phyloP scores from a whole-genome alignment of 495 filamentous ascomycete genomes.

The Choiromyces venosus region DNA sequence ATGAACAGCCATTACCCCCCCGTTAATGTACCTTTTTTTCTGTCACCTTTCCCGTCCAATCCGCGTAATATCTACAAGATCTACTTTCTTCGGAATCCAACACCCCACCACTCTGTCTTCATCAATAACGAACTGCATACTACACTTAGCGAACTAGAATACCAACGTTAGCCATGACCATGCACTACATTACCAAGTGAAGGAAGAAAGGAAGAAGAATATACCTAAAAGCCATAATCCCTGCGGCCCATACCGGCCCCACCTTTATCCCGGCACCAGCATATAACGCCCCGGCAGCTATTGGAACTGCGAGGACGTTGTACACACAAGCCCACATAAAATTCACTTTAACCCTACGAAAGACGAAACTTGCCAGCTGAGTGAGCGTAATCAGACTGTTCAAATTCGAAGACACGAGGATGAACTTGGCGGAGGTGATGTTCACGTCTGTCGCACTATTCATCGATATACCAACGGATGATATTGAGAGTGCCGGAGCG shows the following conservation, averaged over 20 bases:
- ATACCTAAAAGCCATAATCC: conserved; percentile 77
- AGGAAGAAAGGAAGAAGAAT: neutral
- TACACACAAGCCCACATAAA: conserved; percentile 82
- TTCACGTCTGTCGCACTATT: conserved; percentile 77
- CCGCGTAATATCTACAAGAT: neutral
- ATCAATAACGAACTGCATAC: conserved; percentile 63
- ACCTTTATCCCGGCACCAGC: conserved; percentile 41
- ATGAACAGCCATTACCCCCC: neutral
- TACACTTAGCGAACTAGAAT: conserved; percentile 57
- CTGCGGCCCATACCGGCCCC: conserved; percentile 45
- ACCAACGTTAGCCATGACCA: neutral
- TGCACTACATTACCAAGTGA: neutral
- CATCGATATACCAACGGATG: conserved; percentile 79
- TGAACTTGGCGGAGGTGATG: conserved; percentile 70
- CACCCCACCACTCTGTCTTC: conserved; percentile 46
- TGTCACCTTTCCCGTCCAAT: neutral
- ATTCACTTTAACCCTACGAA: conserved; percentile 72
- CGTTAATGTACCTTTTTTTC: neutral
- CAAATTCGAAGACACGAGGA: conserved; percentile 69
- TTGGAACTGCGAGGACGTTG: conserved; percentile 66
- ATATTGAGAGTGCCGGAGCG: conserved; percentile 70
- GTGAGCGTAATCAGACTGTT: conserved; percentile 64
- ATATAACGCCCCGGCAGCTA: conserved; percentile 75
- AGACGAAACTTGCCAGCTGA: conserved; percentile 62
- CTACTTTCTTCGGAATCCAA: conserved; percentile 46